These are phyloP conservation scores for Daldinia grandis DNA, from an alignment of 495 filamentous ascomycete species.

Conservation along the genomic window DNA sequence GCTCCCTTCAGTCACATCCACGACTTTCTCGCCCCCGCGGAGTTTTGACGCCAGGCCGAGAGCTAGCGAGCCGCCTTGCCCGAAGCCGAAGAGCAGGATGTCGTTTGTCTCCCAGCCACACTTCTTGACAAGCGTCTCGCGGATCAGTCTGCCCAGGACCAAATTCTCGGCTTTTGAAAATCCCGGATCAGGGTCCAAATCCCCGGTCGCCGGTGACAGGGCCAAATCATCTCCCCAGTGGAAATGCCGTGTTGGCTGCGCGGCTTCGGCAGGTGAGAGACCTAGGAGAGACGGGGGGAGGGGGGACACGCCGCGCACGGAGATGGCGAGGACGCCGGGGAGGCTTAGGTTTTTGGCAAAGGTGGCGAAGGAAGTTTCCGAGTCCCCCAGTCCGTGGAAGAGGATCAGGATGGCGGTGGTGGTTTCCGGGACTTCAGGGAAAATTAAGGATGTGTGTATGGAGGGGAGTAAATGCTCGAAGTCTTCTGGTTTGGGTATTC, in stretches of 20 bases:
- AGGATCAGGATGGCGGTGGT: conserved; percentile 82
- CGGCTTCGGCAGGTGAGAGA: conserved; percentile 18
- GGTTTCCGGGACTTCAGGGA: conserved; percentile 53
- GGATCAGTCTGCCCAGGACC: conserved; percentile 66
- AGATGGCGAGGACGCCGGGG: conserved; percentile 80
- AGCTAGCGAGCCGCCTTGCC: conserved; percentile 85
- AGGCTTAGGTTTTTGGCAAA: conserved; percentile 78
- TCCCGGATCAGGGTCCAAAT: conserved; percentile 81
- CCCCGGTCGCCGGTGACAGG: conserved; percentile 68
- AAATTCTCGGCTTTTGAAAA: conserved; percentile 64
- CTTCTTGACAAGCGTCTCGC: conserved; percentile 65
- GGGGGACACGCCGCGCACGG: conserved; percentile 75
- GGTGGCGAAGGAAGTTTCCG: conserved; percentile 69
- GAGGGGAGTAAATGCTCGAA: conserved; percentile 45
- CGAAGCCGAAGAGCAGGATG: conserved; percentile 83
- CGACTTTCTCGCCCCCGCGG: conserved; percentile 45
- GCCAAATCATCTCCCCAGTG: conserved; percentile 94
- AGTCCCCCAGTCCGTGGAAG: conserved; percentile 91
- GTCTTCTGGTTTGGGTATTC: conserved; percentile 50
- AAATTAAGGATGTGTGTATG: conserved; percentile 45
- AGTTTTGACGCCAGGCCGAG: conserved; percentile 63
- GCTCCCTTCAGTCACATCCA: conserved; percentile 30
- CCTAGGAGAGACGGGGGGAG: conserved; percentile 78
- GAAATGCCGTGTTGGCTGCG: conserved; percentile 53
- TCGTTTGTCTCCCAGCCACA: conserved; percentile 76